Percentiles rank a stretch among this genome's conserved stretches.
These are phyloP conservation scores for Coemansia erecta DNA, from an alignment of 192 early-diverging fungal genomes.

Conservation along the genomic window DNA sequence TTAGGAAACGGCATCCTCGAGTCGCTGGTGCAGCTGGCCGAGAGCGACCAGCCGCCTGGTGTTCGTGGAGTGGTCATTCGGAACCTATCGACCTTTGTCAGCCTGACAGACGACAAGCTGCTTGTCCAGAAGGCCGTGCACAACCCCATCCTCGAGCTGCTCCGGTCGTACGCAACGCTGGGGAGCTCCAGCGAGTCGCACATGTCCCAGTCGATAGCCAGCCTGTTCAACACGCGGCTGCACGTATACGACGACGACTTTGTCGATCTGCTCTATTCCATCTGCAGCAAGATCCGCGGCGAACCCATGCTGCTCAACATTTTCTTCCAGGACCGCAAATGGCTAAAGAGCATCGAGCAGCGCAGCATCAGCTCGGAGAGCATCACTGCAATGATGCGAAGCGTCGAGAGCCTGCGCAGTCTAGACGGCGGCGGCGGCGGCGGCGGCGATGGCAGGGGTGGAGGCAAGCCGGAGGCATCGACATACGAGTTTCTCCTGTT, in stretches of 20 bases:
- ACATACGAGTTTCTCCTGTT: slow-evolving; percentile 82
- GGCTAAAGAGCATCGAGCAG: slow-evolving; percentile 46
- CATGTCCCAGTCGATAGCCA: slow-evolving; percentile 18
- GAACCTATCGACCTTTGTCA: slow-evolving; percentile 76
- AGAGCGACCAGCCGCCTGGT: slow-evolving; percentile 74
- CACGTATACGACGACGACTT: slow-evolving; percentile 36
- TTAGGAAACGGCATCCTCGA: slow-evolving; percentile 80
- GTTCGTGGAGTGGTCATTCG: slow-evolving; percentile 77
- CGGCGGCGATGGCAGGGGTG: not conserved
- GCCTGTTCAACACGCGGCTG: slow-evolving; percentile 19
- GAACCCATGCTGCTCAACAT: slow-evolving; percentile 52
- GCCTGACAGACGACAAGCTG: slow-evolving; percentile 83
- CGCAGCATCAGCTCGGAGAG: slow-evolving; percentile 33
- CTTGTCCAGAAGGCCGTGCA: slow-evolving; percentile 89
- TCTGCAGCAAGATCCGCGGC: slow-evolving; percentile 54
- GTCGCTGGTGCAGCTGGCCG: slow-evolving; percentile 74
- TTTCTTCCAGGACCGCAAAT: slow-evolving; percentile 50
- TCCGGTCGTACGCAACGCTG: slow-evolving; percentile 60
- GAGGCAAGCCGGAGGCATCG: slow-evolving; percentile 8
- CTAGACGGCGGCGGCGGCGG: slow-evolving; percentile 1
- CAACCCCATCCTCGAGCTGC: slow-evolving; percentile 74
- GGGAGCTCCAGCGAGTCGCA: slow-evolving; percentile 3
- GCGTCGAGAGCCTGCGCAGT: slow-evolving; percentile 45
- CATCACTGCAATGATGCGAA: slow-evolving; percentile 51
- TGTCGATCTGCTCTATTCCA: slow-evolving; percentile 45